A percentile compares a stretch with the other conserved stretches of the same genome.
phyloP scores from a whole-genome alignment of 164 flowering plant species.

The Houttuynia cordata region DNA sequence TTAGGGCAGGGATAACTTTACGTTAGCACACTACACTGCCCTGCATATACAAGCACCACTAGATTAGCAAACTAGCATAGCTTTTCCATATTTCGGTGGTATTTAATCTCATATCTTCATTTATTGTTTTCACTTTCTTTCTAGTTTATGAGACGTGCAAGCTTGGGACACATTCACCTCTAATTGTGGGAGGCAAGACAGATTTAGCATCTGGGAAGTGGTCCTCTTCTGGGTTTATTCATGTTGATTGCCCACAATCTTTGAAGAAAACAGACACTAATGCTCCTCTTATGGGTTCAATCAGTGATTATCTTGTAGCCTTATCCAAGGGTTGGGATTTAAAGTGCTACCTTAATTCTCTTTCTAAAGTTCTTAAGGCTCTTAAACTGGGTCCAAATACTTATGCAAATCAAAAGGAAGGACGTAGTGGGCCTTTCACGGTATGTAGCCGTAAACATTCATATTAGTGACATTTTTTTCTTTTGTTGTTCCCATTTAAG shows the following conservation, averaged over 20 bases:
- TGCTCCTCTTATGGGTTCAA: constrained; percentile 68
- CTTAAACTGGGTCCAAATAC: constrained; percentile 46
- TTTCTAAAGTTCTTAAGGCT: constrained; percentile 67
- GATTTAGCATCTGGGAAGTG: constrained; percentile 57
- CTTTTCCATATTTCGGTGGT: no score
- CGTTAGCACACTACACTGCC: no score
- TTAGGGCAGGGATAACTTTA: no score
- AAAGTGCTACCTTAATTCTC: constrained; percentile 66
- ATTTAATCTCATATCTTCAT: no score
- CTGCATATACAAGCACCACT: no score
- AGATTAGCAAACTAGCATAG: no score
- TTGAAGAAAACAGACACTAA: constrained; percentile 64
- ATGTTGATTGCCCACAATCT: constrained; percentile 82
- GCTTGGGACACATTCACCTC: constrained; percentile 85
- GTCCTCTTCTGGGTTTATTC: constrained; percentile 71
- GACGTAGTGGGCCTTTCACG: constrained; percentile 45
- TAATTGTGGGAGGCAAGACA: constrained; percentile 56
- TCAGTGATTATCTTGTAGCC: constrained; percentile 80
- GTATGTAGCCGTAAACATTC: no score
- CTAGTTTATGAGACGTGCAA: constrained; percentile 95
- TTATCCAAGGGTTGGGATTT: constrained; percentile 92
- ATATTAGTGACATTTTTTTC: neutral
- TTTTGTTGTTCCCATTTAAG: no score
- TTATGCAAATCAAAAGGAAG: constrained; percentile 56
- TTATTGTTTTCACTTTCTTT: neutral